These are phyloP conservation scores for Fistulinella staudtii DNA, from an alignment of 1,284 basidiomycete genomes.

Conservation along the genomic window DNA sequence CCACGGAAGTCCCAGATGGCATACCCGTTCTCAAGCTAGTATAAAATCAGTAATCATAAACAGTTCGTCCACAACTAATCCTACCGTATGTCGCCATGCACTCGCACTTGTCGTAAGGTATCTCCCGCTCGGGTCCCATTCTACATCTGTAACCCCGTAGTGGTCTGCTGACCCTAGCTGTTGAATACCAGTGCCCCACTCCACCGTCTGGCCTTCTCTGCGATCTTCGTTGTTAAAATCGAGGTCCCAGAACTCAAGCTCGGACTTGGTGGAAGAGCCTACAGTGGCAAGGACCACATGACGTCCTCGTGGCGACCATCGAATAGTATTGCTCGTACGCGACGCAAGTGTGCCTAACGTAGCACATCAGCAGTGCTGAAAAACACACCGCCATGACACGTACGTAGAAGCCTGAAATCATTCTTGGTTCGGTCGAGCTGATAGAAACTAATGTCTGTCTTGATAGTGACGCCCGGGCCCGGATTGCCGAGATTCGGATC, in stretches of 20 bases:
- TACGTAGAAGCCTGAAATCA: slow-evolving; percentile 89
- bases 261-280: slow-evolving; percentile 92
- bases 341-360: slow-evolving; percentile 69
- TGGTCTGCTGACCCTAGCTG: slow-evolving; percentile 90
- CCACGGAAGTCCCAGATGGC: slow-evolving; percentile 98
- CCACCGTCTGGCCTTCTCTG: slow-evolving; percentile 57
- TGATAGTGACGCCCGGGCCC: slow-evolving; percentile 87
- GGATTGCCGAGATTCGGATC: slow-evolving; percentile 92
- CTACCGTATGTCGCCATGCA: slow-evolving; percentile 90
- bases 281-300: slow-evolving; percentile 96
- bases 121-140: slow-evolving; percentile 97
- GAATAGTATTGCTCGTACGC: slow-evolving; percentile 92
- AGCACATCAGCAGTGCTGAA: slow-evolving; percentile 5
- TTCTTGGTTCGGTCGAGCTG: slow-evolving; percentile 92
- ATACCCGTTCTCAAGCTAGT: slow-evolving; percentile 92
- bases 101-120: slow-evolving; percentile 93
- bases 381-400: slow-evolving; percentile 26
- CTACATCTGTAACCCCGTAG: slow-evolving; percentile 96
- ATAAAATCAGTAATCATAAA: slow-evolving; percentile 8
- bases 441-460: slow-evolving; percentile 97
- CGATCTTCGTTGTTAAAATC: slow-evolving; percentile 85
- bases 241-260: slow-evolving; percentile 98
- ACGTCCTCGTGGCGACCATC: slow-evolving; percentile 96
- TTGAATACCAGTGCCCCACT: slow-evolving; percentile 88
- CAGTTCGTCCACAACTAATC: neutral